phyloP scores from a whole-genome alignment of 495 filamentous ascomycete species.

The Chaetomium tenue region DNA sequence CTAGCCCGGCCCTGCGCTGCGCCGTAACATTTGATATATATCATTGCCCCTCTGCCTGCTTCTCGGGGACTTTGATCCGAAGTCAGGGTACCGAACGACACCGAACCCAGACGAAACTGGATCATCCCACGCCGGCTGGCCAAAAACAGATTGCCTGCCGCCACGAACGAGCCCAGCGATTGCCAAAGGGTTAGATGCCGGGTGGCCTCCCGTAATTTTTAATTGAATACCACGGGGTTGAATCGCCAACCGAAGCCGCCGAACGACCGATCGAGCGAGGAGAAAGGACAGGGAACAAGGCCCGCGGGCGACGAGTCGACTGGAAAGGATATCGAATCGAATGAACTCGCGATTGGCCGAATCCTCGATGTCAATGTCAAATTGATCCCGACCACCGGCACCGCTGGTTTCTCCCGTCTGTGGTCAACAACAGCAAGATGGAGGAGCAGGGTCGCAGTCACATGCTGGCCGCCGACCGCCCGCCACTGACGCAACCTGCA shows the following conservation, averaged over 20 bases:
- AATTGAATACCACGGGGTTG: not conserved
- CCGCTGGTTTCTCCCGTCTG: slow-evolving; percentile 16
- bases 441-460: slow-evolving; percentile 48
- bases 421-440: slow-evolving; percentile 10
- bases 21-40: no score
- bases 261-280: not conserved
- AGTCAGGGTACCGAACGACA: no score
- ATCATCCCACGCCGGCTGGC: not conserved
- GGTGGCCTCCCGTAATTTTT: not conserved
- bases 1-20: no score
- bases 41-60: no score
- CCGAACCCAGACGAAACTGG: no score
- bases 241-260: not conserved
- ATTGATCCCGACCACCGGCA: slow-evolving; percentile 17
- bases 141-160: no score
- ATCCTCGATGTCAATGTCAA: slow-evolving; percentile 27
- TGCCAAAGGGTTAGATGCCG: not conserved
- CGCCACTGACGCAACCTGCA: slow-evolving; percentile 7
- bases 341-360: not conserved
- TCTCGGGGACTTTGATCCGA: no score
- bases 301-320: not conserved
- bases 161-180: no score
- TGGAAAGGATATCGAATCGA: not conserved
- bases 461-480: slow-evolving; percentile 35
- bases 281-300: not conserved